These are phyloP conservation scores for Fonsecaea erecta DNA, from an alignment of 2,329 filamentous ascomycete genomes.

Conservation along the genomic window DNA sequence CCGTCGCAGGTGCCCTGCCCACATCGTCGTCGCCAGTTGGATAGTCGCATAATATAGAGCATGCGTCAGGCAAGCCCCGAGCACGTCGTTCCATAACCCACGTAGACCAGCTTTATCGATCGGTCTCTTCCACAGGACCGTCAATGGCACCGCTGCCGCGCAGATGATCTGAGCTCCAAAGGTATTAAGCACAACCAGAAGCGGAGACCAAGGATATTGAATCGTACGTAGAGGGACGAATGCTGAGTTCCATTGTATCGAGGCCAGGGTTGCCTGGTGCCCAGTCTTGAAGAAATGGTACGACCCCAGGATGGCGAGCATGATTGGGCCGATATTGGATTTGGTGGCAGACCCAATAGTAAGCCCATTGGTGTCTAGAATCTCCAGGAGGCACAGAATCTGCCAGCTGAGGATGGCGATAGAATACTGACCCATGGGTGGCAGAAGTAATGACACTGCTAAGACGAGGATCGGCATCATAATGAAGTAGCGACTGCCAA, in stretches of 20 bases:
- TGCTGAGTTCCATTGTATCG: slow-evolving; percentile 93
- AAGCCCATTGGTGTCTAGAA: slow-evolving; percentile 65
- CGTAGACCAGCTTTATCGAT: slow-evolving; percentile 66
- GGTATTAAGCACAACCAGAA: slow-evolving; percentile 82
- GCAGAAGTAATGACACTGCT: slow-evolving; percentile 77
- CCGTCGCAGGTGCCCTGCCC: slow-evolving; percentile 83
- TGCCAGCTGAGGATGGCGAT: slow-evolving; percentile 85
- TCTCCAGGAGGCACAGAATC: slow-evolving; percentile 74
- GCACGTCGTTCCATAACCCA: slow-evolving; percentile 60
- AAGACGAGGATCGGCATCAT: slow-evolving; percentile 81
- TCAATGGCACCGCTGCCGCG: slow-evolving; percentile 75
- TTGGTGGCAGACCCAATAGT: slow-evolving; percentile 55
- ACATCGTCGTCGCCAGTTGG: slow-evolving; percentile 83
- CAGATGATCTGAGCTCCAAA: slow-evolving; percentile 88
- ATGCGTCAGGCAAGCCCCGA: slow-evolving; percentile 74
- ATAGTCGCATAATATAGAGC: slow-evolving; percentile 81
- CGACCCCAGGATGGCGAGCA: slow-evolving; percentile 85
- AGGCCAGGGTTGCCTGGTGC: slow-evolving; percentile 84
- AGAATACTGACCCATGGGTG: slow-evolving; percentile 90
- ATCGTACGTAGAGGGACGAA: slow-evolving; percentile 78
- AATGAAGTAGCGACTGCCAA: slow-evolving; percentile 87
- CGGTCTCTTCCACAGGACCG: slow-evolving; percentile 86
- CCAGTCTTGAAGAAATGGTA: slow-evolving; percentile 98
- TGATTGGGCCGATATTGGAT: slow-evolving; percentile 71
- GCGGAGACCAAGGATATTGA: slow-evolving; percentile 84